A percentile compares a stretch with the other conserved stretches of the same genome.
These are phyloP conservation scores for Dendrobium officinale DNA, from an alignment of 106 monocot species.

Conservation along the genomic window DNA sequence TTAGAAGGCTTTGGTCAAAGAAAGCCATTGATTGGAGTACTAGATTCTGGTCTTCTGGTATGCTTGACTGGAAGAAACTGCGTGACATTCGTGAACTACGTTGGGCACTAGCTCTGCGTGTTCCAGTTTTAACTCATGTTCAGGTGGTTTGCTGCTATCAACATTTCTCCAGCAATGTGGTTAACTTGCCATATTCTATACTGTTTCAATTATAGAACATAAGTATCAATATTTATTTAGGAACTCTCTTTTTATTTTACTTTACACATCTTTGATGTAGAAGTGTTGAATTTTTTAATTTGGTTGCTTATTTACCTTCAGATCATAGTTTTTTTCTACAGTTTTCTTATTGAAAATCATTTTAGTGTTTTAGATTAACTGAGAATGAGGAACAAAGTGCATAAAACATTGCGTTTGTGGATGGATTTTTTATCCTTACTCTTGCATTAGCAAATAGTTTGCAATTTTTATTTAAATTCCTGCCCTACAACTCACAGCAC, in stretches of 20 bases:
- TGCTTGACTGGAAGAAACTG: conserved; percentile 87
- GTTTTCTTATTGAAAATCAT: background rate
- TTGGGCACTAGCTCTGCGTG: conserved; percentile 74
- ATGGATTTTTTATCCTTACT: background rate
- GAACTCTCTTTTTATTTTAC: background rate
- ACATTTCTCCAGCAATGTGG: background rate
- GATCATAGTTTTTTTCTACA: background rate
- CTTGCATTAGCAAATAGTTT: background rate
- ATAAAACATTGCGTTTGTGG: background rate
- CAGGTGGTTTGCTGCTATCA: conserved; percentile 45
- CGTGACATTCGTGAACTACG: conserved; percentile 98
- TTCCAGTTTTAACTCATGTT: conserved; percentile 84
- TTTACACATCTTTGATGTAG: background rate
- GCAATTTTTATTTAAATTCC: background rate
- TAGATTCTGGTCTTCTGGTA: conserved; percentile 91
- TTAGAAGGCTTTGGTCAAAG: conserved; percentile 89
- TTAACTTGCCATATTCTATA: background rate
- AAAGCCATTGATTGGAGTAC: conserved; percentile 87
- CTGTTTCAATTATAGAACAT: background rate
- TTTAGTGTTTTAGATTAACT: background rate
- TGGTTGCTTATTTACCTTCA: background rate
- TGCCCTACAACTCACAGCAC: background rate
- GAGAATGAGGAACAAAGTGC: background rate
- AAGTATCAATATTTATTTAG: background rate
- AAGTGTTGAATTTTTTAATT: background rate